Percentiles rank a stretch among this genome's conserved stretches.
Conservation (phyloP, 2,329 filamentous ascomycete species). For the Gremmenia infestans region DNA sequence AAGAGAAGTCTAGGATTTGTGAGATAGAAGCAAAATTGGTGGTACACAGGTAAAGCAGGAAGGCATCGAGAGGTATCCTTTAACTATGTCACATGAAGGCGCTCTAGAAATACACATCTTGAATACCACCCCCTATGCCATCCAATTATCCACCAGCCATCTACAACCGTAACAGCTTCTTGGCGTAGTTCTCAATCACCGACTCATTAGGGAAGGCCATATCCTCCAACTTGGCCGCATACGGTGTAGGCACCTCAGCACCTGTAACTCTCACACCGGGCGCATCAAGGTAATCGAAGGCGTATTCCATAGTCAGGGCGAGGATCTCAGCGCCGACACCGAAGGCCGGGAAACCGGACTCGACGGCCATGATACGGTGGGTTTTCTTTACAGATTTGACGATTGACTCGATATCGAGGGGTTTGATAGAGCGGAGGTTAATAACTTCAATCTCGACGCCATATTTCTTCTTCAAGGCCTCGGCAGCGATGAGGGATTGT, state of each 20-base stretch:
- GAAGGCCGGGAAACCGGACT: slow-evolving; percentile 94
- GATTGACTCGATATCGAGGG: slow-evolving; percentile 90
- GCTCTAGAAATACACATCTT: slow-evolving; percentile 18
- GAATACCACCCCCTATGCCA: slow-evolving; percentile 3
- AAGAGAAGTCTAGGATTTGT: too few relatives aligned
- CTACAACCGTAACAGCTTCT: slow-evolving; percentile 81
- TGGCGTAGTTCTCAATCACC: slow-evolving; percentile 81
- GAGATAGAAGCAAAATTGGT: not conserved
- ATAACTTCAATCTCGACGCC: slow-evolving; percentile 94
- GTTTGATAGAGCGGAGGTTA: slow-evolving; percentile 97
- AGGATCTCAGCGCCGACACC: slow-evolving; percentile 91
- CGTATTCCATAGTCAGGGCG: slow-evolving; percentile 94
- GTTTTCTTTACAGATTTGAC: slow-evolving; percentile 99
- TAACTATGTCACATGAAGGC: slow-evolving; percentile 19
- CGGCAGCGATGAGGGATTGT: slow-evolving; percentile 81
- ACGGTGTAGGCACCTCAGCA: slow-evolving; percentile 94
- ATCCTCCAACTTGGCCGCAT: slow-evolving; percentile 87
- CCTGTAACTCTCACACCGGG: slow-evolving; percentile 92
- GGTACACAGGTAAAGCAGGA: not conserved
- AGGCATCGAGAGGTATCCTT: slow-evolving; percentile 15
- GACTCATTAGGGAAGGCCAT: slow-evolving; percentile 90
- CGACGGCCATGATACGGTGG: slow-evolving; percentile 80
- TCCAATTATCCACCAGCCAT: slow-evolving; percentile 6
- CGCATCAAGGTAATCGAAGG: slow-evolving; percentile 93
- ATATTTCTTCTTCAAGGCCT: slow-evolving; percentile 92